Evolutionary conservation across 2,329 filamentous ascomycete genomes (phyloP).

Genomic region (Talaromyces sp.): DNA sequence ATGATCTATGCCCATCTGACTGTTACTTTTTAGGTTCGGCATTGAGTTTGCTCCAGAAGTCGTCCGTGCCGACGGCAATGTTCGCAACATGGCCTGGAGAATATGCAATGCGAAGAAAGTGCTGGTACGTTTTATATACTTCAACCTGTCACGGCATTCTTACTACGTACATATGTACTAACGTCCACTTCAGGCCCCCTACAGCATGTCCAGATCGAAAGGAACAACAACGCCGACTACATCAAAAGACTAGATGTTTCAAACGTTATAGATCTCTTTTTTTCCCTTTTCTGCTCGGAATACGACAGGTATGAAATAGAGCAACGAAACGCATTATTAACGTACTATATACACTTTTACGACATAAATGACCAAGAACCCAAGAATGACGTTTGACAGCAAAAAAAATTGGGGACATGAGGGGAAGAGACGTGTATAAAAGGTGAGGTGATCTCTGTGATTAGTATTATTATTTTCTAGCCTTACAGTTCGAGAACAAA

Average conservation of each 20-base stretch:
- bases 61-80: constrained; percentile 84
- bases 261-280: constrained; percentile 8
- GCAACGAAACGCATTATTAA: not conserved
- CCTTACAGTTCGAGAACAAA: not conserved
- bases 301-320: not conserved
- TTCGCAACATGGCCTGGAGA: constrained; percentile 86
- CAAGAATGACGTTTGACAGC: not conserved
- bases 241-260: not conserved
- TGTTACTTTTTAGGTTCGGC: constrained; percentile 58
- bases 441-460: not conserved
- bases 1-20: not conserved
- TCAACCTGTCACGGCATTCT: not conserved
- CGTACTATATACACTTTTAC: not conserved
- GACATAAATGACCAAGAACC: not conserved
- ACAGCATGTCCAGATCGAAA: constrained; percentile 63
- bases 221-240: constrained; percentile 56
- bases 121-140: constrained; percentile 55
- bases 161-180: not conserved
- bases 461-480: not conserved
- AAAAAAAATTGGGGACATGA: not conserved
- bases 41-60: constrained; percentile 92
- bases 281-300: not conserved
- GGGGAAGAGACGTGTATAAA: not conserved
- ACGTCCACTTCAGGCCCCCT: constrained; percentile 53
- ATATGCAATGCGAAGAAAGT: constrained; percentile 96